These are phyloP conservation scores for Myriosclerotinia curreyana DNA, from an alignment of 2,329 filamentous ascomycete genomes.

Conservation along the genomic window DNA sequence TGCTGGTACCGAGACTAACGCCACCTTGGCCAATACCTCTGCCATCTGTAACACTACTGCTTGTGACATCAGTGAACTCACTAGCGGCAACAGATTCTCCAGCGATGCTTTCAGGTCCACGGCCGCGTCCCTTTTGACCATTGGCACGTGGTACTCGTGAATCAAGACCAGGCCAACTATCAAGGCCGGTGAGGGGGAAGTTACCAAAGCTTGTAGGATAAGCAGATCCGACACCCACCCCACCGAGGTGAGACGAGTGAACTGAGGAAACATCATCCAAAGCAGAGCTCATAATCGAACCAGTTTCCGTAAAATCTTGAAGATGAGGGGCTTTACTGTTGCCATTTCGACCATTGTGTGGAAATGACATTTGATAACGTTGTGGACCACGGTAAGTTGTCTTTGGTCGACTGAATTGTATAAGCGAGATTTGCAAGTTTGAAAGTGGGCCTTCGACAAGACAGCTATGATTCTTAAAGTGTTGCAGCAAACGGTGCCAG, in stretches of 20 bases:
- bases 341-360: constrained; percentile 41
- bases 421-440: constrained; percentile 90
- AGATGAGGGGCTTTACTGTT: constrained; percentile 27
- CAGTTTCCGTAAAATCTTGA: constrained; percentile 58
- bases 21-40: constrained; percentile 79
- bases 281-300: constrained; percentile 91
- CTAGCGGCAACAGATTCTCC: constrained; percentile 91
- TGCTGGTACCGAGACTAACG: constrained; percentile 77
- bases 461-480: constrained; percentile 96
- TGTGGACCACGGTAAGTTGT: constrained; percentile 87
- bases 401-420: constrained; percentile 94
- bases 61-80: constrained; percentile 78
- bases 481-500: constrained; percentile 91
- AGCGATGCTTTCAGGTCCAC: constrained; percentile 73
- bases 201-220: constrained; percentile 95
- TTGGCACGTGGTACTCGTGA: constrained; percentile 56
- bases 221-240: constrained; percentile 72
- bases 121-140: constrained; percentile 63
- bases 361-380: constrained; percentile 75
- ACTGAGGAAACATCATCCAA: constrained; percentile 96
- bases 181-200: constrained; percentile 61
- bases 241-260: constrained; percentile 85
- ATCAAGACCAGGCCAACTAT: constrained; percentile 81
- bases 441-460: constrained; percentile 92
- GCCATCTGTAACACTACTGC: constrained; percentile 68